These are phyloP conservation scores for Trametes coccinea DNA, from an alignment of 768 basidiomycete genomes.

Conservation along the genomic window DNA sequence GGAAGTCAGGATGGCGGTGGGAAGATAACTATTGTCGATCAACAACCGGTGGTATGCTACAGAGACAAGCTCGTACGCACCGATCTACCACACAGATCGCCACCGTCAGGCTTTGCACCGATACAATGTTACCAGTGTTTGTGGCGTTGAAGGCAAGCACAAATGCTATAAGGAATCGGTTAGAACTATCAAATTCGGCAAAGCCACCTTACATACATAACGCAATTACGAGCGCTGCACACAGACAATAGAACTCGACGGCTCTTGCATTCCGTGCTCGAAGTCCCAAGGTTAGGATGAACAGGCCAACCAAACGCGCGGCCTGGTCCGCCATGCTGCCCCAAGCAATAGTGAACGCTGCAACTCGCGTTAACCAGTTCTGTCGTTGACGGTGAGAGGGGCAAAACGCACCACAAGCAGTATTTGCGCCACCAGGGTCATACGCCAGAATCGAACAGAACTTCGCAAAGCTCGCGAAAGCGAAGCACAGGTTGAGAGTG, in stretches of 20 bases:
- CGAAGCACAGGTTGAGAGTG: slow-evolving; percentile 31
- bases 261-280: slow-evolving; percentile 30
- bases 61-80: slow-evolving; percentile 17
- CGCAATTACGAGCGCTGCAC: slow-evolving; percentile 33
- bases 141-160: slow-evolving; percentile 43
- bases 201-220: slow-evolving; percentile 34
- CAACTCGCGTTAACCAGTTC: background rate
- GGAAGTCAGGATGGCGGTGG: slow-evolving; percentile 39
- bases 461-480: slow-evolving; percentile 28
- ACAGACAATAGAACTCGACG: slow-evolving; percentile 37
- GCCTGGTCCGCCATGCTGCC: slow-evolving; percentile 42
- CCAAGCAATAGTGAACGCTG: slow-evolving; percentile 49
- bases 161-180: slow-evolving; percentile 32
- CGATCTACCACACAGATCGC: slow-evolving; percentile 37
- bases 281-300: slow-evolving; percentile 39
- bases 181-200: background rate
- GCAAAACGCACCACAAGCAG: slow-evolving; percentile 19
- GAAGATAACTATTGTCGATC: slow-evolving; percentile 37
- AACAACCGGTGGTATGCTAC: background rate
- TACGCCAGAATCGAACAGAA: slow-evolving; percentile 29
- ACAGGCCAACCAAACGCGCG: slow-evolving; percentile 41
- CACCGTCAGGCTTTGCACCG: slow-evolving; percentile 7
- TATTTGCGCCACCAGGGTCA: slow-evolving; percentile 11
- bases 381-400: too few species aligned
- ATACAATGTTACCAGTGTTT: slow-evolving; percentile 34